Evolutionary conservation across 768 basidiomycete genomes (phyloP).

Genomic region (Leccinum barrowsii): DNA sequence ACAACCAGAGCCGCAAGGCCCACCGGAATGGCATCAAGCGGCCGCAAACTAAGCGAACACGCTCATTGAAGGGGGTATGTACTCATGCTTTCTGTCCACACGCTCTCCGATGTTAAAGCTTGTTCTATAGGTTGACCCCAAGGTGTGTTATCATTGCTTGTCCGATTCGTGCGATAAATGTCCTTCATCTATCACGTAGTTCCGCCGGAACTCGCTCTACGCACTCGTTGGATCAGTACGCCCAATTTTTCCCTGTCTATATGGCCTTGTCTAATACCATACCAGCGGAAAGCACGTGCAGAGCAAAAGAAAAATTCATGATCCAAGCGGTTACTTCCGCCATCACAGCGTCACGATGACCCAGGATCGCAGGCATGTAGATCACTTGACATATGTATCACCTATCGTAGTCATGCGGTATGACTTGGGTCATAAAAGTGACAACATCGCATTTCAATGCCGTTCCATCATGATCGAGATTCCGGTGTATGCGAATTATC

Average conservation of each 20-base stretch:
- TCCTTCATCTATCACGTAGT: conserved; percentile 40
- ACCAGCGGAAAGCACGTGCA: conserved; percentile 62
- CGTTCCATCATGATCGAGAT: conserved; percentile 4
- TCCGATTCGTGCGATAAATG: not conserved
- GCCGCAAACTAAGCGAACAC: conserved; percentile 66
- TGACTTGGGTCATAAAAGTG: conserved; percentile 13
- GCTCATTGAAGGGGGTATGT: conserved; percentile 91
- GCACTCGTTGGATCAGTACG: conserved; percentile 75
- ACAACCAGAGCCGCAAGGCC: conserved; percentile 96
- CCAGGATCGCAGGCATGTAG: conserved; percentile 4
- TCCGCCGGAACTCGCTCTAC: conserved; percentile 77
- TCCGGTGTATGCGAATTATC: conserved; percentile 21
- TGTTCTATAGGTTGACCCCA: conserved; percentile 64
- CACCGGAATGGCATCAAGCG: conserved; percentile 97
- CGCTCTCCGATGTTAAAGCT: not conserved
- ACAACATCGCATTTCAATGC: conserved; percentile 4
- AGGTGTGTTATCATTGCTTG: conserved; percentile 44
- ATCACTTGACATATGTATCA: conserved; percentile 21
- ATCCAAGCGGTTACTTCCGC: conserved; percentile 3
- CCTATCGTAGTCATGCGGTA: conserved; percentile 19
- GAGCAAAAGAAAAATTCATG: conserved; percentile 53
- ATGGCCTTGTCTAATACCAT: not conserved
- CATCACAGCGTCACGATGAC: not conserved
- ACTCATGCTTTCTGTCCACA: not conserved
- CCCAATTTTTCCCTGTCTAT: conserved; percentile 2